A percentile compares a stretch with the other conserved stretches of the same genome.
Evolutionary conservation across 352 stramenopile genomes (phyloP).

Genomic region (Phytophthora meadii): DNA sequence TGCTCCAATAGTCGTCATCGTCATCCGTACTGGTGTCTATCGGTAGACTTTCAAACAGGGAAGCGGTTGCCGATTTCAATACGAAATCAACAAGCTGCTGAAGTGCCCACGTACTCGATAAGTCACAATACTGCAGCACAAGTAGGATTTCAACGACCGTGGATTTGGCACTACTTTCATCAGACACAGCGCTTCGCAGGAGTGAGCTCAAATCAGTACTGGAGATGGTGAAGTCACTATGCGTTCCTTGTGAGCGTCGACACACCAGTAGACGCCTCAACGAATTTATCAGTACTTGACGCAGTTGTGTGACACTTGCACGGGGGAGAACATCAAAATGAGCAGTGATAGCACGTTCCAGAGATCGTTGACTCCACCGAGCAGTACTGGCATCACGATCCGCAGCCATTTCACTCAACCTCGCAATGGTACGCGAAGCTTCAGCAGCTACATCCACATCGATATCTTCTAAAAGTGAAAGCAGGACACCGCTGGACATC

Average conservation of each 20-base stretch:
- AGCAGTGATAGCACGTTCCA: constrained; percentile 54
- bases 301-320: constrained; percentile 14
- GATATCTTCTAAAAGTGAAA: constrained; percentile 70
- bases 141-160: constrained; percentile 24
- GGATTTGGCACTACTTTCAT: constrained; percentile 6
- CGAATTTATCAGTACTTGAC: constrained; percentile 35
- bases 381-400: constrained; percentile 8
- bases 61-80: constrained; percentile 19
- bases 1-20: constrained; percentile 17
- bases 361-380: constrained; percentile 39
- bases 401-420: constrained; percentile 38
- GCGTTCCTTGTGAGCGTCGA: constrained; percentile 23
- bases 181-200: constrained; percentile 18
- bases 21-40: constrained; percentile 1
- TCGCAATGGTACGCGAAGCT: constrained; percentile 53
- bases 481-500: constrained; percentile 66
- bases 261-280: constrained; percentile 36
- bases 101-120: constrained; percentile 44
- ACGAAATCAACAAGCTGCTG: constrained; percentile 42
- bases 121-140: constrained; percentile 39
- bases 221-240: constrained; percentile 31
- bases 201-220: constrained; percentile 39
- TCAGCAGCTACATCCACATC: constrained; percentile 49
- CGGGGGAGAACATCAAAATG: constrained; percentile 60
- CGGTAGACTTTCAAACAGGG: constrained; percentile 9